These are phyloP conservation scores for Magnolia officinalis DNA, from an alignment of 164 flowering plant genomes.

Conservation along the genomic window DNA sequence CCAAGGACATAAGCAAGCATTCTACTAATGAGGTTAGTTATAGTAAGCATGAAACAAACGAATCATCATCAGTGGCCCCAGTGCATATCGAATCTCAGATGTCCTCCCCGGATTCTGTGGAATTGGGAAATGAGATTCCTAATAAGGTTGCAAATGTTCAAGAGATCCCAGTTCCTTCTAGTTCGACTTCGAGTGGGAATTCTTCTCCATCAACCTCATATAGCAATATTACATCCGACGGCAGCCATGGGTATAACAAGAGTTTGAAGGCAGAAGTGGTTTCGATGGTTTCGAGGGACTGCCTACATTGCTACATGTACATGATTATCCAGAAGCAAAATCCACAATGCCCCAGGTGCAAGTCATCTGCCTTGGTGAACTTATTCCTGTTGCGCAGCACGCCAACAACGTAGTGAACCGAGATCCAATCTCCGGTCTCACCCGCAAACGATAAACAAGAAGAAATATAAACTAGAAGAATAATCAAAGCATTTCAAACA, in stretches of 20 bases:
- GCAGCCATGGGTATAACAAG: neutral
- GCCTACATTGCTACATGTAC: slow-evolving; percentile 7
- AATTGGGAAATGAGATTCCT: neutral
- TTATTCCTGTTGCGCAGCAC: too few species aligned
- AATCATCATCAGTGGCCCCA: neutral
- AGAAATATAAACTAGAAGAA: too few species aligned
- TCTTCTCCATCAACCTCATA: neutral
- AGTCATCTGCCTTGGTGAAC: too few species aligned
- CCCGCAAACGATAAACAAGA: too few species aligned
- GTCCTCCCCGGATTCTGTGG: neutral
- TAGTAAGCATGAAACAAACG: neutral
- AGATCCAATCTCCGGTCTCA: too few species aligned
- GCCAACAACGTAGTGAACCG: too few species aligned
- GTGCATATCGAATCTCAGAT: neutral
- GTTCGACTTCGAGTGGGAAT: neutral
- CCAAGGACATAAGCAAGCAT: neutral
- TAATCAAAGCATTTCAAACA: too few species aligned
- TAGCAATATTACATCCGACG: neutral
- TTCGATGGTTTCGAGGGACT: slow-evolving; percentile 2
- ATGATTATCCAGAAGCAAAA: slow-evolving; percentile 12
- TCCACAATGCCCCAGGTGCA: slow-evolving; percentile 12
- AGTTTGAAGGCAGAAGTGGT: neutral
- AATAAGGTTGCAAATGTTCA: neutral
- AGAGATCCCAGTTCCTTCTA: neutral
- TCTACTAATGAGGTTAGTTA: neutral